Percentiles rank a stretch among this genome's conserved stretches.
Conservation (phyloP, 139 green algal species). For the Diplosphaera chodatii region DNA sequence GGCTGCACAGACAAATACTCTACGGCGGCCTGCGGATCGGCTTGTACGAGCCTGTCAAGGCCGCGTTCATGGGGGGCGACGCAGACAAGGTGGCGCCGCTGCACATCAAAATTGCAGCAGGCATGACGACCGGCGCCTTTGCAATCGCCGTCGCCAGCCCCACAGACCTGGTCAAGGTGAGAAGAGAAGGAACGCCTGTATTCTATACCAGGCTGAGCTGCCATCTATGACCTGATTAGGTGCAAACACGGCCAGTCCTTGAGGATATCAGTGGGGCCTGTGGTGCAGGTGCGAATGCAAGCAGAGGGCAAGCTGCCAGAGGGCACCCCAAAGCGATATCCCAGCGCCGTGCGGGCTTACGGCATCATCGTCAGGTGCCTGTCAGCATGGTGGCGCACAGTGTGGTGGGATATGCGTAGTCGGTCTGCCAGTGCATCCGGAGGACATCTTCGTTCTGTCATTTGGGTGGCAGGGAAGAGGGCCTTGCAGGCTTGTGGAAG, state of each 20-base stretch:
- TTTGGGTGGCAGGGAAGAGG: too few species aligned
- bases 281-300: constrained; percentile 89
- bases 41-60: constrained; percentile 94
- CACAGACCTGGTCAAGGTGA: constrained; percentile 96
- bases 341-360: constrained; percentile 81
- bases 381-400: too few species aligned
- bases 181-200: too few species aligned
- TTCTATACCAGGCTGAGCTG: neutral
- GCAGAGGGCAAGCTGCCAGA: constrained; percentile 73
- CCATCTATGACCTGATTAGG: neutral
- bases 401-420: too few species aligned
- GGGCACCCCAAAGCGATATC: constrained; percentile 74
- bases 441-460: too few species aligned
- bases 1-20: constrained; percentile 89
- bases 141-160: constrained; percentile 83
- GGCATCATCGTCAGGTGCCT: constrained; percentile 76
- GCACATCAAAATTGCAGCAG: constrained; percentile 87
- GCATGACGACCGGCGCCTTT: constrained; percentile 84
- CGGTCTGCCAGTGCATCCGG: too few species aligned
- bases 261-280: neutral
- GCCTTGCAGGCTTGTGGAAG: constrained; percentile 75
- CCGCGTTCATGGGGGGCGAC: constrained; percentile 75
- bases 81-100: constrained; percentile 71
- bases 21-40: constrained; percentile 96
- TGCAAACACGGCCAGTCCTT: too few species aligned